Evolutionary conservation across 805 yeast species (phyloP).

Genomic region (Scheffersomyces spartinae): DNA sequence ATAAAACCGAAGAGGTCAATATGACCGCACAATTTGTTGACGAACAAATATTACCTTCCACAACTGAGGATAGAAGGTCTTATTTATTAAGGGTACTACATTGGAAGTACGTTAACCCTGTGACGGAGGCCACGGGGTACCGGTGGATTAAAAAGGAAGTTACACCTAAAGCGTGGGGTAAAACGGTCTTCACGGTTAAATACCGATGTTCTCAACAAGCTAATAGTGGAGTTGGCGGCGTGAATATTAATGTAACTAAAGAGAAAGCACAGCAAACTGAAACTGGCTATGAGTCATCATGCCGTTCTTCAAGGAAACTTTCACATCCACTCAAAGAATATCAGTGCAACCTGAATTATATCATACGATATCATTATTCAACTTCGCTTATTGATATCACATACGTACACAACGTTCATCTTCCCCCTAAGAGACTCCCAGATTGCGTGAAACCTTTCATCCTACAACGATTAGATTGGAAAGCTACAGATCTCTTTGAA

Average conservation of each 20-base stretch:
- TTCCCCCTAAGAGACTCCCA: constrained; percentile 9
- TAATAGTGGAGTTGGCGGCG: constrained; percentile 2
- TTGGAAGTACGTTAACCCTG: constrained; percentile 8
- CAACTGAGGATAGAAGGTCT: no score
- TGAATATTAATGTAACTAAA: background rate
- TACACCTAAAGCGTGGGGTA: constrained; percentile 9
- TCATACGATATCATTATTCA: constrained; percentile 8
- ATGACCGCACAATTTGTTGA: no score
- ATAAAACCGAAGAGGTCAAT: no score
- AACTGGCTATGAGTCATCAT: no score
- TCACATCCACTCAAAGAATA: constrained; percentile 9
- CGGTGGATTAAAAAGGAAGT: constrained; percentile 10
- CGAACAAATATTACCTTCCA: no score
- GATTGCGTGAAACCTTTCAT: constrained; percentile 9
- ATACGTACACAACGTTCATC: constrained; percentile 6
- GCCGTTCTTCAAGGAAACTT: constrained; percentile 7
- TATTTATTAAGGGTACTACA: constrained; percentile 5
- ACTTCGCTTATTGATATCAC: constrained; percentile 6
- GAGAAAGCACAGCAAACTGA: background rate
- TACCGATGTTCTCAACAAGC: constrained; percentile 9
- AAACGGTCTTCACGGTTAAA: constrained; percentile 8
- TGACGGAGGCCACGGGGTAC: constrained; percentile 7
- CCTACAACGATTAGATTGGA: constrained; percentile 8
- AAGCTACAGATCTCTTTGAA: constrained; percentile 8
- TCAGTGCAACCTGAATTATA: constrained; percentile 8